These are phyloP conservation scores for Ceratocystis albifundus DNA, from an alignment of 2,329 filamentous ascomycete species.

Conservation along the genomic window DNA sequence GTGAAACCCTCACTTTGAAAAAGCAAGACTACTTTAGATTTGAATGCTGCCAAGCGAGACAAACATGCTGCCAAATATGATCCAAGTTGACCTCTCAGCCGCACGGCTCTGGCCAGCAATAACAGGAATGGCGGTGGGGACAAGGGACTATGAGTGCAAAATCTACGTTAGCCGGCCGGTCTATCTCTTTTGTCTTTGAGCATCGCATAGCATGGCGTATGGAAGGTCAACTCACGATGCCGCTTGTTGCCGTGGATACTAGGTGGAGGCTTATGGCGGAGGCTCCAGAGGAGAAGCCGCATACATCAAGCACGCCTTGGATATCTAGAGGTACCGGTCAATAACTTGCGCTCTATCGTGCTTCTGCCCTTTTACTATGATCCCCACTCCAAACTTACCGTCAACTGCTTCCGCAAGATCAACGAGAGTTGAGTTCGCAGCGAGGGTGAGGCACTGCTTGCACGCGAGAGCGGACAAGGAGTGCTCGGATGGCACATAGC, in stretches of 20 bases:
- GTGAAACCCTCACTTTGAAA: not conserved
- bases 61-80: not conserved
- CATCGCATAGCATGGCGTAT: too few relatives aligned
- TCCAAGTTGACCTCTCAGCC: not conserved
- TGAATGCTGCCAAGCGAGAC: not conserved
- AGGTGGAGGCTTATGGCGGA: not conserved
- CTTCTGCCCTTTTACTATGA: not conserved
- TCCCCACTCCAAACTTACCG: not conserved
- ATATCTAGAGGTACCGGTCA: constrained; percentile 5
- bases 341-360: too few relatives aligned
- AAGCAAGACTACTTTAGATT: not conserved
- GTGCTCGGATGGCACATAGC: constrained; percentile 14
- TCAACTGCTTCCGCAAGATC: constrained; percentile 4
- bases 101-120: constrained; percentile 12
- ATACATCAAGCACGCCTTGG: constrained; percentile 18
- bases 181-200: not conserved
- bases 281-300: constrained; percentile 6
- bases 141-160: not conserved
- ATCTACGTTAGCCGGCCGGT: not conserved
- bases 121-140: constrained; percentile 6
- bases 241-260: not conserved
- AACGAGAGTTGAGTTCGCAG: constrained; percentile 10
- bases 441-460: constrained; percentile 14
- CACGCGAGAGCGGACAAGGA: constrained; percentile 16
- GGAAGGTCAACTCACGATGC: constrained; percentile 3